Evolutionary conservation across 257 asterid species (phyloP).

Genomic region (Capsicum pubescens): DNA sequence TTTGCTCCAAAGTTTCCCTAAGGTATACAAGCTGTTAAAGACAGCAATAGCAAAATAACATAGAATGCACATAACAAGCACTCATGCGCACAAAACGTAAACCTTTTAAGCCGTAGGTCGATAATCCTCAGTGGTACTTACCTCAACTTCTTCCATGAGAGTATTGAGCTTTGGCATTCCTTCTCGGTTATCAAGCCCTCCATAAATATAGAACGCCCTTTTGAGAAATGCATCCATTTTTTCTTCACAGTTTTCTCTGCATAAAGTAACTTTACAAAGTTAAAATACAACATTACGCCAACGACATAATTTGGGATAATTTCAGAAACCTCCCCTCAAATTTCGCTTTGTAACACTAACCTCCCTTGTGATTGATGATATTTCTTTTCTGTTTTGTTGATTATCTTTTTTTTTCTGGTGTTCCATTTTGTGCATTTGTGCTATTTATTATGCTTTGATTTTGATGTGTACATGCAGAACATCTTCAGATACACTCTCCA

Average conservation of each 20-base stretch:
- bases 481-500: too few relatives aligned
- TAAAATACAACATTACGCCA: neutral
- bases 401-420: too few relatives aligned
- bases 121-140: constrained; percentile 23
- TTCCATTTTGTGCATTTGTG: too few relatives aligned
- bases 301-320: neutral
- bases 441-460: too few relatives aligned
- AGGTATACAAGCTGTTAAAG: constrained; percentile 34
- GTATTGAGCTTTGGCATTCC: constrained; percentile 54
- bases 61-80: neutral
- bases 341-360: neutral
- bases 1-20: constrained; percentile 50
- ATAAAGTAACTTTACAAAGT: constrained; percentile 25
- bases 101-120: neutral
- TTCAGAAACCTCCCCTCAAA: neutral
- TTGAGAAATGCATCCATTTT: constrained; percentile 50
- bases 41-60: constrained; percentile 33
- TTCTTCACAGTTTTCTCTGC: constrained; percentile 54
- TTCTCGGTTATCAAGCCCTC: constrained; percentile 55
- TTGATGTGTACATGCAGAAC: too few relatives aligned
- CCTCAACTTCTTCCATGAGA: constrained; percentile 58
- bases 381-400: neutral
- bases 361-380: neutral
- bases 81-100: constrained; percentile 20
- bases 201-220: constrained; percentile 47